phyloP scores from a whole-genome alignment of 2,329 filamentous ascomycete genomes.

The Fusarium penzigii region DNA sequence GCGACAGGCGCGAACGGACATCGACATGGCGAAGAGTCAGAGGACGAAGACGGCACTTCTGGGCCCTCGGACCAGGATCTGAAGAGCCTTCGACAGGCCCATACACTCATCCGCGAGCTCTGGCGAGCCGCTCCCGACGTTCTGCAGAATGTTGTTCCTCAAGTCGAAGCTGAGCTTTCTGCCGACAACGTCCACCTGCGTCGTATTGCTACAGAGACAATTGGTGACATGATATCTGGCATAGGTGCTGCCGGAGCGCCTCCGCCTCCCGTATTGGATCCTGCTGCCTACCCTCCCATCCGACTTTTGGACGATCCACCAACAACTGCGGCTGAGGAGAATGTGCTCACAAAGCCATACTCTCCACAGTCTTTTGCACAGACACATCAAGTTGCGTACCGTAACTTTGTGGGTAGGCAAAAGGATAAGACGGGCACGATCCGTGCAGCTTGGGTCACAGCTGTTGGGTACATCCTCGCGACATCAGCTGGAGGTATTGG shows the following conservation, averaged over 20 bases:
- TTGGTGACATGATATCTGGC: conserved; percentile 92
- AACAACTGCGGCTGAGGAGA: conserved; percentile 49
- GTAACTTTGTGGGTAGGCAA: conserved; percentile 79
- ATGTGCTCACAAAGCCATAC: conserved; percentile 76
- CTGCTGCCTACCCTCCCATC: conserved; percentile 79
- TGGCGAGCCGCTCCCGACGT: conserved; percentile 91
- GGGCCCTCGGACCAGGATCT: conserved; percentile 82
- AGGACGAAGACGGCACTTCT: conserved; percentile 59
- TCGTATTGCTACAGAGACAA: conserved; percentile 85
- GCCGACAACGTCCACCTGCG: conserved; percentile 88
- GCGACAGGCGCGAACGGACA: conserved; percentile 57
- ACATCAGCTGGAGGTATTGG: conserved; percentile 91
- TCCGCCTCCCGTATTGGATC: conserved; percentile 70
- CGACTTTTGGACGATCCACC: conserved; percentile 58
- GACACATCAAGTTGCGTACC: conserved; percentile 75
- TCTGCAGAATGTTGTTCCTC: conserved; percentile 88
- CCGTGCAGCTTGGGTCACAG: conserved; percentile 82
- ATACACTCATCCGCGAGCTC: conserved; percentile 84
- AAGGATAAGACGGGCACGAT: conserved; percentile 86
- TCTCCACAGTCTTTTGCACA: conserved; percentile 90
- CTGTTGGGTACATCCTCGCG: conserved; percentile 81
- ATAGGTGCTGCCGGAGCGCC: conserved; percentile 90
- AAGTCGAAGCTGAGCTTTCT: conserved; percentile 87
- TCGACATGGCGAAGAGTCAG: conserved; percentile 62
- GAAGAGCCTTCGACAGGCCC: conserved; percentile 85